phyloP scores from a whole-genome alignment of 1,284 basidiomycete genomes.

The Cutaneotrichosporon sp. region DNA sequence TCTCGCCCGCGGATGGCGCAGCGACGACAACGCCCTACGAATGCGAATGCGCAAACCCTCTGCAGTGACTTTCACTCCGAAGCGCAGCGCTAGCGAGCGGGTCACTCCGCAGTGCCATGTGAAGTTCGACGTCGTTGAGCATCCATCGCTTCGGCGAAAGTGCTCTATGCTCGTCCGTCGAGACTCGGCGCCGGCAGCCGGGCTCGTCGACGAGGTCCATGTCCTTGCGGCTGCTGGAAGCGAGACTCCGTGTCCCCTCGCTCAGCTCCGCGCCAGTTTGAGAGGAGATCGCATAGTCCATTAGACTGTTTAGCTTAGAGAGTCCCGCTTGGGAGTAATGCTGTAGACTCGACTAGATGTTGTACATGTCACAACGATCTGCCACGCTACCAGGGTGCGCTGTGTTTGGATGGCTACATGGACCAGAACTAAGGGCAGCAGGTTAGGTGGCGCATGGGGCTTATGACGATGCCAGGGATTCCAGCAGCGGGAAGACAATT shows the following conservation, averaged over 20 bases:
- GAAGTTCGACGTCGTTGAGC: slow-evolving; percentile 1
- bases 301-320: too few relatives aligned
- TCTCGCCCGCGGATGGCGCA: slow-evolving; percentile 9
- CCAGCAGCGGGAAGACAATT: too few relatives aligned
- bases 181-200: slow-evolving; percentile 12
- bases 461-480: too few relatives aligned
- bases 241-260: not conserved
- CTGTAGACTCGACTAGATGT: slow-evolving; percentile 1
- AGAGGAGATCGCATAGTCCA: too few relatives aligned
- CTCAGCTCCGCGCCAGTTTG: not conserved
- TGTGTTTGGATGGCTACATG: too few relatives aligned
- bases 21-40: slow-evolving; percentile 6
- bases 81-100: not conserved
- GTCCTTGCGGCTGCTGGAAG: slow-evolving; percentile 3
- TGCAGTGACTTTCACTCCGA: not conserved
- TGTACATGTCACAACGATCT: slow-evolving; percentile 3
- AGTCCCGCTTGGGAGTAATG: not conserved
- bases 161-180: slow-evolving; percentile 6
- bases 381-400: too few relatives aligned
- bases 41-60: not conserved
- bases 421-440: too few relatives aligned
- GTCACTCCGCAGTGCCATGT: not conserved
- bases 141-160: not conserved
- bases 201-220: slow-evolving; percentile 15
- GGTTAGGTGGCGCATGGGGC: too few relatives aligned